A percentile compares a stretch with the other conserved stretches of the same genome.
These are phyloP conservation scores for Xeromyces bisporus DNA, from an alignment of 495 filamentous ascomycete genomes.

Conservation along the genomic window DNA sequence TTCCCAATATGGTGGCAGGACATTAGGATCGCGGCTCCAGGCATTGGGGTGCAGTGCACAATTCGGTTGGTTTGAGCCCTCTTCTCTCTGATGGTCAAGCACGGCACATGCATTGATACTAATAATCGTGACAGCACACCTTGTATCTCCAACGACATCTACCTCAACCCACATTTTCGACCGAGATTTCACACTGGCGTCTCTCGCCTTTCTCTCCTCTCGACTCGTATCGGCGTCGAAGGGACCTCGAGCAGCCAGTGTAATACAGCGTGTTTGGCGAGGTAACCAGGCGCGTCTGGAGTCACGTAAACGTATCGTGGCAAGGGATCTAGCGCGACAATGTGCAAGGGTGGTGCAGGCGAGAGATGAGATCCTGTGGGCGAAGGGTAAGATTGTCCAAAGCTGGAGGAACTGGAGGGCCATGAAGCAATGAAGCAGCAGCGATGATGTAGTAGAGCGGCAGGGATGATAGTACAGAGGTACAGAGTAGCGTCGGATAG, in stretches of 20 bases:
- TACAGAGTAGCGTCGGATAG: neutral
- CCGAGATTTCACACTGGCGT: conserved; percentile 34
- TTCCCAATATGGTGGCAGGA: neutral
- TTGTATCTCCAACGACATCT: conserved; percentile 18
- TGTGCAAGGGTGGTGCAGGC: conserved; percentile 30
- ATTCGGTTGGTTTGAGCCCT: conserved; percentile 24
- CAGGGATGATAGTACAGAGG: too few species aligned
- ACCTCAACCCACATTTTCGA: conserved; percentile 22
- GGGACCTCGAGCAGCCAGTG: conserved; percentile 24
- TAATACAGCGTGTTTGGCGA: conserved; percentile 30
- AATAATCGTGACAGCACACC: conserved; percentile 9
- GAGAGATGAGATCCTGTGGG: conserved; percentile 26
- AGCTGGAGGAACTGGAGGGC: conserved; percentile 22
- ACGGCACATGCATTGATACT: neutral
- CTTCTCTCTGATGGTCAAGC: neutral
- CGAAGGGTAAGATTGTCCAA: conserved; percentile 31
- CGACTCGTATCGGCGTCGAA: conserved; percentile 38
- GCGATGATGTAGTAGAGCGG: too few species aligned
- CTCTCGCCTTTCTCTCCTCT: conserved; percentile 45
- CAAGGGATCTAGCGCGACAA: conserved; percentile 25
- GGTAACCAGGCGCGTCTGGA: conserved; percentile 11
- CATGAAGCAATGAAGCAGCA: conserved; percentile 4
- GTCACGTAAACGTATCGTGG: conserved; percentile 20
- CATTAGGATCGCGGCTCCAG: conserved; percentile 14
- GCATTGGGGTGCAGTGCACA: conserved; percentile 24